Conservation (phyloP, 2,329 filamentous ascomycete genomes). For the Bipolaris victoriae region DNA sequence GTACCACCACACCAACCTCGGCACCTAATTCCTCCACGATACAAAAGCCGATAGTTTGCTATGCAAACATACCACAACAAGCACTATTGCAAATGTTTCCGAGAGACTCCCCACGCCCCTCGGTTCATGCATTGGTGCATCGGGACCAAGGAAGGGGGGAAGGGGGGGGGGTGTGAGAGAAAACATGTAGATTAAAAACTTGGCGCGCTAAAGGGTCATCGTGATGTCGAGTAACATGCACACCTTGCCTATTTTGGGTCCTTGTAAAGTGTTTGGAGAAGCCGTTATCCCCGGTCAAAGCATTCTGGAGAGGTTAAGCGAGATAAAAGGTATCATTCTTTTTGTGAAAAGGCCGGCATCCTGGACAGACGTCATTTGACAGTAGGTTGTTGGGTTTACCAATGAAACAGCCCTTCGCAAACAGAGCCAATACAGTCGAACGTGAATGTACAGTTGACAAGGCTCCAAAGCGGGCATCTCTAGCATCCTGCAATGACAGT, state of each 20-base stretch:
- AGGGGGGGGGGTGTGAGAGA: too few species aligned
- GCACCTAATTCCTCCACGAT: conserved; percentile 24
- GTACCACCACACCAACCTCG: not conserved
- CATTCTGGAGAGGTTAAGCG: not conserved
- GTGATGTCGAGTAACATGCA: conserved; percentile 15
- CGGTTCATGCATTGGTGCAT: too few species aligned
- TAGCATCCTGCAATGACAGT: conserved; percentile 19
- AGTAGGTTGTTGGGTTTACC: not conserved
- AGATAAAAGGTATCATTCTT: not conserved
- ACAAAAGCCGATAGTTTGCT: not conserved
- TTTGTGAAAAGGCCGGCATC: too few species aligned
- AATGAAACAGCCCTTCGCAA: not conserved
- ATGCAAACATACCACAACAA: not conserved
- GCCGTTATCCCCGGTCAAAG: conserved; percentile 4
- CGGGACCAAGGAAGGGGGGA: too few species aligned
- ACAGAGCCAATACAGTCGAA: not conserved
- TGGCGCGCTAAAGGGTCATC: conserved; percentile 32
- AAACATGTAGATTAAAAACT: conserved; percentile 39
- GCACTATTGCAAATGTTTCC: too few species aligned
- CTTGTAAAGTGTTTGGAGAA: conserved; percentile 5
- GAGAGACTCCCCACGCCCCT: too few species aligned
- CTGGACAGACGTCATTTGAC: not conserved
- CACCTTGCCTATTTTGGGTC: conserved; percentile 13
- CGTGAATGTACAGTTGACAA: conserved; percentile 2
- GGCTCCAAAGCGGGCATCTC: conserved; percentile 12